These are phyloP conservation scores for Glaciozyma martinii DNA, from an alignment of 768 basidiomycete species.

Conservation along the genomic window DNA sequence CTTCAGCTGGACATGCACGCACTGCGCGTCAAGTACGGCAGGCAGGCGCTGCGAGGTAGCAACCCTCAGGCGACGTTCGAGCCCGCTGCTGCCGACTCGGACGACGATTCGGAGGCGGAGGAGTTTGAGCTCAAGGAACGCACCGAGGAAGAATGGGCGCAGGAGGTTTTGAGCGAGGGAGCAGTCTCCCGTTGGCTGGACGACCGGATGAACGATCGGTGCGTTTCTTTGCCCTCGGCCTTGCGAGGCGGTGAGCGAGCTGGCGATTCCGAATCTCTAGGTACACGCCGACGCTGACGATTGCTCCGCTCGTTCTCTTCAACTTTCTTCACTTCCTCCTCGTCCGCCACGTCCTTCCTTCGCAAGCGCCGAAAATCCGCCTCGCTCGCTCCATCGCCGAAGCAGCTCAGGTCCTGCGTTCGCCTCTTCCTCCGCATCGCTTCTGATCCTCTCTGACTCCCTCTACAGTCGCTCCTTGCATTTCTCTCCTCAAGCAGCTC, in stretches of 20 bases:
- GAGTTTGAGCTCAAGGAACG: no score
- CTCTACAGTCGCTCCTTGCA: neutral
- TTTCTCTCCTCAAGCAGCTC: neutral
- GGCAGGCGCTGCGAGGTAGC: conserved; percentile 6
- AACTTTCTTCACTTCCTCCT: conserved; percentile 10
- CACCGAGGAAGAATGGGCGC: no score
- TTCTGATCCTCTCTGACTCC: no score
- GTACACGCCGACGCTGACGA: neutral
- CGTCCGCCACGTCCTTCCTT: conserved; percentile 5
- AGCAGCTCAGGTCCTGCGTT: conserved; percentile 2
- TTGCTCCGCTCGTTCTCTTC: neutral
- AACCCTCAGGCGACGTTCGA: neutral
- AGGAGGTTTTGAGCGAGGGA: neutral
- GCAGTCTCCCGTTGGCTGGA: conserved; percentile 4
- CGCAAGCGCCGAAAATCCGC: neutral
- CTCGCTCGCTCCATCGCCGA: neutral
- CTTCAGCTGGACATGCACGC: neutral
- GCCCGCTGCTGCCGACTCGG: neutral
- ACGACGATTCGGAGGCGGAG: no score
- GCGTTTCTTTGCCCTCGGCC: neutral
- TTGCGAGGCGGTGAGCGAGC: no score
- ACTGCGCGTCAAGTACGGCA: conserved; percentile 3
- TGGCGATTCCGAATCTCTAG: neutral
- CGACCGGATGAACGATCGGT: conserved; percentile 2
- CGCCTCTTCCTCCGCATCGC: neutral